phyloP scores from a whole-genome alignment of 1,139 yeast genomes.

The Debaryomycetaceae sp. region DNA sequence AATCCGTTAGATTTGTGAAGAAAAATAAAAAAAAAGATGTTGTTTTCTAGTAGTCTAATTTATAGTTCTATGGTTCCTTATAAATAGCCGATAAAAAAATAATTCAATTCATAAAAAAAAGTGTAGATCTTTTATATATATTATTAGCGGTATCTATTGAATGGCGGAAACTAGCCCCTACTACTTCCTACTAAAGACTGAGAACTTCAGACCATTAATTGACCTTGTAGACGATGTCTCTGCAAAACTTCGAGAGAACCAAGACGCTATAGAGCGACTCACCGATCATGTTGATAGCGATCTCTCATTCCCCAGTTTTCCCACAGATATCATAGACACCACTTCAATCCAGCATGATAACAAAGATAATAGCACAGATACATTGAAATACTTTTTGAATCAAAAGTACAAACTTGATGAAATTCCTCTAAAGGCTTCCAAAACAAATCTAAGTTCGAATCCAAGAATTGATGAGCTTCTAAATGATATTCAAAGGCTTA shows the following conservation, averaged over 20 bases:
- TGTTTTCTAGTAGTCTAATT: no score
- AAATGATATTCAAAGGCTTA: constrained; percentile 25
- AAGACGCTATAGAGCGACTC: constrained; percentile 19
- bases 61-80: no score
- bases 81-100: no score
- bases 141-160: not conserved
- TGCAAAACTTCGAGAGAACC: constrained; percentile 23
- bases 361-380: not conserved
- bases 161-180: constrained; percentile 3
- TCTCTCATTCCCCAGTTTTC: constrained; percentile 18
- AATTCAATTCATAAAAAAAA: no score
- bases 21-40: no score
- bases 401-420: constrained; percentile 6
- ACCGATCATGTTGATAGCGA: constrained; percentile 22
- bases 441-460: constrained; percentile 9
- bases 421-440: constrained; percentile 6
- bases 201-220: constrained; percentile 32
- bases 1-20: not conserved
- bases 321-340: constrained; percentile 4
- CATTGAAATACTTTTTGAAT: constrained; percentile 4
- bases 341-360: not conserved
- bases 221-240: constrained; percentile 21
- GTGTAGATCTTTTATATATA: no score
- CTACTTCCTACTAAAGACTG: constrained; percentile 32
- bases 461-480: constrained; percentile 17